These are phyloP conservation scores for Keithomyces neogunnii DNA, from an alignment of 2,329 filamentous ascomycete species.

Conservation along the genomic window DNA sequence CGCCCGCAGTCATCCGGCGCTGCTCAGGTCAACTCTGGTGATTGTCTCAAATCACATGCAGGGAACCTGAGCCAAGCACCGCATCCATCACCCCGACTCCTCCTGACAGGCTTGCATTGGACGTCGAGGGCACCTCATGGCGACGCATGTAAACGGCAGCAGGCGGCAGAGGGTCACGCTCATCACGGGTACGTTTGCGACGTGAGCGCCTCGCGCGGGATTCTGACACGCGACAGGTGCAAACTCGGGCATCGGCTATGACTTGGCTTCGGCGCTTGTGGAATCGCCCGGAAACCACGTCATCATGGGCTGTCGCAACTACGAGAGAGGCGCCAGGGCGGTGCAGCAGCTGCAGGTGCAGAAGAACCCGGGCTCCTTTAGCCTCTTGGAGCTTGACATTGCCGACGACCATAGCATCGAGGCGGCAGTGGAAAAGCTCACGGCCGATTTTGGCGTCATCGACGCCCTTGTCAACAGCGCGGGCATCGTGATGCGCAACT, in stretches of 20 bases:
- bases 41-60: not conserved
- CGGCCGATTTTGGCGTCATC: conserved; percentile 37
- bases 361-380: conserved; percentile 46
- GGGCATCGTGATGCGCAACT: conserved; percentile 45
- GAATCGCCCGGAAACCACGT: conserved; percentile 30
- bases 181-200: conserved; percentile 18
- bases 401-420: conserved; percentile 49
- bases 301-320: conserved; percentile 25
- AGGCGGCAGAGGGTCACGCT: conserved; percentile 5
- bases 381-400: conserved; percentile 48
- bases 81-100: no score
- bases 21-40: not conserved
- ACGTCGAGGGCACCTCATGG: not conserved
- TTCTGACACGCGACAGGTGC: conserved; percentile 18
- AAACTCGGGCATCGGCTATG: conserved; percentile 39
- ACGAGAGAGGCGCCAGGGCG: conserved; percentile 27
- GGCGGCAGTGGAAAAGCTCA: conserved; percentile 42
- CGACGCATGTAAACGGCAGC: not conserved
- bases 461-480: conserved; percentile 53
- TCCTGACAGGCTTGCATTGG: not conserved
- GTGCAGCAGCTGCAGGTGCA: conserved; percentile 22
- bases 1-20: no score
- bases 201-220: not conserved
- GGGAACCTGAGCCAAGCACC: no score
- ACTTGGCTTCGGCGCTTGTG: conserved; percentile 25